Evolutionary conservation across 2,329 filamentous ascomycete species (phyloP).

Genomic region (Aspergillus sp.): DNA sequence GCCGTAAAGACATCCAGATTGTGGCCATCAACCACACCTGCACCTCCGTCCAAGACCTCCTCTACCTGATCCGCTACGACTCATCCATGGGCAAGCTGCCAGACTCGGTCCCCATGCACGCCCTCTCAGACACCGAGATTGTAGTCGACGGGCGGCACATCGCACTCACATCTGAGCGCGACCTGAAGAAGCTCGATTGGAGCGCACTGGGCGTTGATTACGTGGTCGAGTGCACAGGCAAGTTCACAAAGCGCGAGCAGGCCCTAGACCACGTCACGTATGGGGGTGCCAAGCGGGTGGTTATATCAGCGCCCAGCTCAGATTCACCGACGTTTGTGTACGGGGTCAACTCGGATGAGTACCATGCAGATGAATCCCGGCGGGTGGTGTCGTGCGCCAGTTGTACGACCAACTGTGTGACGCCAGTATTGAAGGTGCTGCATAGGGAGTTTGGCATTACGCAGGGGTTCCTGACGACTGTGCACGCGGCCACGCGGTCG

Average conservation of each 20-base stretch:
- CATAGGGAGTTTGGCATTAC: constrained; percentile 30
- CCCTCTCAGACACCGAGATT: constrained; percentile 81
- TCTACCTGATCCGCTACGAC: constrained; percentile 30
- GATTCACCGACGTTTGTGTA: constrained; percentile 69
- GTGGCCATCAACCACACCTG: constrained; percentile 33
- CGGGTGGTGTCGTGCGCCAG: constrained; percentile 31
- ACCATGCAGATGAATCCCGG: constrained; percentile 21
- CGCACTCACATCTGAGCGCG: constrained; percentile 27
- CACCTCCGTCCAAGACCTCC: constrained; percentile 27
- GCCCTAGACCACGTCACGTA: constrained; percentile 69
- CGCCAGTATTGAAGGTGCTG: constrained; percentile 32
- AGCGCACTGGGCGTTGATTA: constrained; percentile 26
- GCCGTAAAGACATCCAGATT: constrained; percentile 25
- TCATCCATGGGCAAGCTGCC: constrained; percentile 78
- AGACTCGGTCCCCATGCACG: constrained; percentile 91
- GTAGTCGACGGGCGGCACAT: constrained; percentile 22
- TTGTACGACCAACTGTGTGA: constrained; percentile 36
- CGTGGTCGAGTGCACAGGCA: constrained; percentile 30
- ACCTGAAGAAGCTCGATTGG: constrained; percentile 30
- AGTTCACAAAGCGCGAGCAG: constrained; percentile 75
- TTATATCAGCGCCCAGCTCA: constrained; percentile 50
- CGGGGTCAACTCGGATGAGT: constrained; percentile 30
- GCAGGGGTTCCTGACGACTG: constrained; percentile 33
- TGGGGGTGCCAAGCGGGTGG: constrained; percentile 87
- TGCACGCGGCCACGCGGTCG: constrained; percentile 31